These are phyloP conservation scores for Spiromastix sp. DNA, from an alignment of 2,329 filamentous ascomycete species.

Conservation along the genomic window DNA sequence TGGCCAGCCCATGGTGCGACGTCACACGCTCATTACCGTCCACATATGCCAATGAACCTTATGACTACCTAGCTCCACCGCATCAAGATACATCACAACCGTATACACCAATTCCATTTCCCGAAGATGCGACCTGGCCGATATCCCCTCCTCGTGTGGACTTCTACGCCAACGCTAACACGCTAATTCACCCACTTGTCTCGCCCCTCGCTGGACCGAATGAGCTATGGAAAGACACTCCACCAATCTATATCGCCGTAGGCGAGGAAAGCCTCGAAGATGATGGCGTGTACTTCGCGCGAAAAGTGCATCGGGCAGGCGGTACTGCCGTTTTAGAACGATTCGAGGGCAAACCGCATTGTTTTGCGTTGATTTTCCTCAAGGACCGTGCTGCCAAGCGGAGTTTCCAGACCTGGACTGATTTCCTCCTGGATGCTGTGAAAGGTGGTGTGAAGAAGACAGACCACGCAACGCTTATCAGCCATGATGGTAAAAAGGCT, in stretches of 20 bases:
- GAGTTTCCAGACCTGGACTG: constrained; percentile 47
- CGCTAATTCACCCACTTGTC: constrained; percentile 30
- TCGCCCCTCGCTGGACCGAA: constrained; percentile 27
- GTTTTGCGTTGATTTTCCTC: constrained; percentile 47
- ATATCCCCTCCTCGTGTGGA: constrained; percentile 32
- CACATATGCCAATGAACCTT: constrained; percentile 24
- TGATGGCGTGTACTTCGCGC: constrained; percentile 29
- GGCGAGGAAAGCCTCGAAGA: constrained; percentile 35
- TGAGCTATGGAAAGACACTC: constrained; percentile 30
- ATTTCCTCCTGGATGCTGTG: constrained; percentile 38
- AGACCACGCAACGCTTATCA: constrained; percentile 20
- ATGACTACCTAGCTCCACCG: constrained; percentile 30
- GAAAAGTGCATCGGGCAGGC: constrained; percentile 29
- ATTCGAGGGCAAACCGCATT: constrained; percentile 38
- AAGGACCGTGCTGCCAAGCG: constrained; percentile 36
- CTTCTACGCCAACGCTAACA: constrained; percentile 29
- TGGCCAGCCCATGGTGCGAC: constrained; percentile 34
- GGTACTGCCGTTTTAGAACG: constrained; percentile 28
- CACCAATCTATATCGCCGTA: constrained; percentile 31
- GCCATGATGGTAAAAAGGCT: constrained; percentile 18
- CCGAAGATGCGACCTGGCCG: constrained; percentile 31
- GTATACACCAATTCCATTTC: constrained; percentile 19
- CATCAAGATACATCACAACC: constrained; percentile 14
- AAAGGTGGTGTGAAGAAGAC: constrained; percentile 17
- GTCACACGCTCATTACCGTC: constrained; percentile 34